phyloP scores from a whole-genome alignment of 169 alveolate species.

The Plasmodium vinckei region DNA sequence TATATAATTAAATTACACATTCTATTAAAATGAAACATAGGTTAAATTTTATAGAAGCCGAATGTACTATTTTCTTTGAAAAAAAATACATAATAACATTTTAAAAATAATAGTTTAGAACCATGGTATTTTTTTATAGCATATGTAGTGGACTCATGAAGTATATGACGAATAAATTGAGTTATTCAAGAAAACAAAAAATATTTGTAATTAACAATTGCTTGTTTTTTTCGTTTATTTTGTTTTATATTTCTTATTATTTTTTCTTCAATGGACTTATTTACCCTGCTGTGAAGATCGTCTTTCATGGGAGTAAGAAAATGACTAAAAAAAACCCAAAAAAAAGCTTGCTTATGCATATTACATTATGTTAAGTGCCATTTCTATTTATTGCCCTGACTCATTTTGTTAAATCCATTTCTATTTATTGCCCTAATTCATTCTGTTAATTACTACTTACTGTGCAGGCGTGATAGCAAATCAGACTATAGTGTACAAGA shows the following conservation, averaged over 20 bases:
- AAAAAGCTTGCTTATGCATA: no score
- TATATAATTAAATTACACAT: neutral
- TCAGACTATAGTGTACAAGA: conserved; percentile 28
- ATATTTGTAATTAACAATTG: conserved; percentile 25
- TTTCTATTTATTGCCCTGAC: no score
- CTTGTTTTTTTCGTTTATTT: conserved; percentile 48
- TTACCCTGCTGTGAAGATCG: conserved; percentile 58
- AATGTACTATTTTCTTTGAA: neutral
- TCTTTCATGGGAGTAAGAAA: conserved; percentile 70
- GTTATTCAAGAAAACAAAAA: conserved; percentile 13
- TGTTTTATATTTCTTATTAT: conserved; percentile 56
- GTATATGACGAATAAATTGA: conserved; percentile 8
- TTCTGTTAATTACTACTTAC: neutral
- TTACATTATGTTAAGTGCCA: no score
- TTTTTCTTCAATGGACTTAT: conserved; percentile 63
- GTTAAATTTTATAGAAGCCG: neutral
- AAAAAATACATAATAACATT: neutral
- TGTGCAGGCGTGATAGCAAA: conserved; percentile 33
- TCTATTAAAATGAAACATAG: neutral
- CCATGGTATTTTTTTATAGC: conserved; percentile 4
- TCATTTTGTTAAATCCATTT: no score
- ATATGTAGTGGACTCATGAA: conserved; percentile 10
- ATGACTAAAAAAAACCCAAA: neutral
- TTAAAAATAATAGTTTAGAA: neutral
- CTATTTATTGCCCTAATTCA: no score